Evolutionary conservation across 2,329 filamentous ascomycete species (phyloP), one percentile per base, ranked within the genome.

Genomic region (Mycogone perniciosa): DNA sequence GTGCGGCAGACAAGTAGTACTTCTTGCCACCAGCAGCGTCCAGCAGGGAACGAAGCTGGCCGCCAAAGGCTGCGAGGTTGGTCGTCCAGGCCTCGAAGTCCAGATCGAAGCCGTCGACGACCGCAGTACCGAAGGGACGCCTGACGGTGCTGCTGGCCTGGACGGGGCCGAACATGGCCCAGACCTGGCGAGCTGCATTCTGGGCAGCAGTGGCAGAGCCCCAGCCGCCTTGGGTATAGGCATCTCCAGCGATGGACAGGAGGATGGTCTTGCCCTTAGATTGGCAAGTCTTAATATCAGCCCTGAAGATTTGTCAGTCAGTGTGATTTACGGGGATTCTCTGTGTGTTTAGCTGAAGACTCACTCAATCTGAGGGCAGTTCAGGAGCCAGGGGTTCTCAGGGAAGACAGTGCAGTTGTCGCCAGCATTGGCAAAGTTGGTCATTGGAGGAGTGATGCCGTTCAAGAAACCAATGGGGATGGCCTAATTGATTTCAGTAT

Each of bases 81-180:
- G 66, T 66, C 10, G 78, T 76, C 3, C 67, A 65, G 4, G 78
- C 72, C 68, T 89, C 86, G 55, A 89, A 83, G 64, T 90, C 86
- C 56, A 89, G 81, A 67, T 90, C 86, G 64, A 90, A 89, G 4
- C 87, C 87, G 63, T 90, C 85, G 39, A 90, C 69, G 4, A 80
- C 72, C 7, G 82, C 79, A 9, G 69, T 67, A 48, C 83, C 83
- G 62, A 89, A 89, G 1, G 86, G 86, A 7, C 87, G 80, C 50
- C 79, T 73, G 6, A 70, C 70, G 1, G 64, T 66, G 38, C 67
- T 72, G 31, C 67, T 70, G 9, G 67, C 59, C 35, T 65, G 61
- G 6, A 67, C 62, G 4, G 85, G 82, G 2, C 86, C 86, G 63
- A 89, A 89, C 55, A 83, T 85, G 46, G 78, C 72, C 86, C 86